Conservation (phyloP, 768 basidiomycete genomes). For the Phaffia tasmanica region DNA sequence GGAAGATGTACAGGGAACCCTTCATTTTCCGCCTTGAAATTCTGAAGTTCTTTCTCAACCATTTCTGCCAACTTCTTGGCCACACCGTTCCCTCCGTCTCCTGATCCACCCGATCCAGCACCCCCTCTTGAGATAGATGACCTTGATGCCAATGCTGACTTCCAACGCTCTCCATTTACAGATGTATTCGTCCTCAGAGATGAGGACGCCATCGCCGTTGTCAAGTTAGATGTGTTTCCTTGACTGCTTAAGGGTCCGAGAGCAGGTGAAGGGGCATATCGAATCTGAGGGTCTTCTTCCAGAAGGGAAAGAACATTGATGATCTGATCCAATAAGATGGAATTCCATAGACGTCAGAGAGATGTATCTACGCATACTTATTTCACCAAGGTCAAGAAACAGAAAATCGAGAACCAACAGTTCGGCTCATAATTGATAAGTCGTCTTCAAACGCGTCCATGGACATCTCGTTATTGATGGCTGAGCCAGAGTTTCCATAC, state of each 20-base stretch:
- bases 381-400: neutral
- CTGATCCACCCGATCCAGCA: conserved; percentile 21
- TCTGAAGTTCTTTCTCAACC: conserved; percentile 74
- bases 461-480: conserved; percentile 54
- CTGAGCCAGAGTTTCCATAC: conserved; percentile 59
- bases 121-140: neutral
- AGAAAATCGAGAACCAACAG: conserved; percentile 31
- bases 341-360: neutral
- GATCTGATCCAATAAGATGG: conserved; percentile 46
- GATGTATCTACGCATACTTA: no score
- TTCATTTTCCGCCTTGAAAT: conserved; percentile 70
- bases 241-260: conserved; percentile 60
- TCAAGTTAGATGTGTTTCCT: conserved; percentile 41
- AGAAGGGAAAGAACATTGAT: conserved; percentile 78
- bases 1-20: conserved; percentile 32
- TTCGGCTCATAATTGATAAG: conserved; percentile 50
- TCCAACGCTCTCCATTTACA: conserved; percentile 31
- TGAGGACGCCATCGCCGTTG: conserved; percentile 11
- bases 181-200: conserved; percentile 24
- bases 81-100: conserved; percentile 60
- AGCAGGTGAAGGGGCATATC: conserved; percentile 77
- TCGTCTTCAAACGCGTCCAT: conserved; percentile 78
- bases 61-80: conserved; percentile 72
- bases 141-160: conserved; percentile 33
- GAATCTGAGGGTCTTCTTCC: conserved; percentile 82